Evolutionary conservation across 2,329 filamentous ascomycete genomes (phyloP).

Genomic region (Leptodontidium sp.): DNA sequence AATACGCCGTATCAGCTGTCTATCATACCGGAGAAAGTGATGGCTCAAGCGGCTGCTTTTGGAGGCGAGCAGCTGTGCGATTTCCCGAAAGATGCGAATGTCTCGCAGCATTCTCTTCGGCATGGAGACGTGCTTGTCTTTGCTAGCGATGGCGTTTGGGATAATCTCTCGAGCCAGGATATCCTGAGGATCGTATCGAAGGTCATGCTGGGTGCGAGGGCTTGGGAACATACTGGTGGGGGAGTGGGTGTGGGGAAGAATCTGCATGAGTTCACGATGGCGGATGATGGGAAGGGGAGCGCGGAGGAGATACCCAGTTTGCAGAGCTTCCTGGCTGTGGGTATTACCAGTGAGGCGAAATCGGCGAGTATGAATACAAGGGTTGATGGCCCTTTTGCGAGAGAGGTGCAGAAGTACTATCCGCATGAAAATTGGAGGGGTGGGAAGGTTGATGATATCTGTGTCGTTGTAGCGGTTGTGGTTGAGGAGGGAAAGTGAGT

Average conservation of each 20-base stretch:
- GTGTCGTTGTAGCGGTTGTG: slow-evolving; percentile 81
- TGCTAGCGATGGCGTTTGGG: slow-evolving; percentile 94
- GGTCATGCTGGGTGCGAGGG: slow-evolving; percentile 76
- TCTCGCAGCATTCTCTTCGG: slow-evolving; percentile 77
- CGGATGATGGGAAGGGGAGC: slow-evolving; percentile 52
- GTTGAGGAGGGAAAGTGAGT: slow-evolving; percentile 63
- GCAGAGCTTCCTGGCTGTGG: slow-evolving; percentile 80
- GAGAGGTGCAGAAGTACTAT: slow-evolving; percentile 88
- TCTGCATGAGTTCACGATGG: slow-evolving; percentile 61
- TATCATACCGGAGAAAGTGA: slow-evolving; percentile 81
- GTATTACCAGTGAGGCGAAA: slow-evolving; percentile 85
- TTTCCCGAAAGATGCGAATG: slow-evolving; percentile 82
- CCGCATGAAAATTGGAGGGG: slow-evolving; percentile 88
- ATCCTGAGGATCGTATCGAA: slow-evolving; percentile 81
- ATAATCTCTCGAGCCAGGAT: slow-evolving; percentile 93
- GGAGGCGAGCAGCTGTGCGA: slow-evolving; percentile 85
- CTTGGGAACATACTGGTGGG: slow-evolving; percentile 72
- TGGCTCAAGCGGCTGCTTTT: slow-evolving; percentile 82
- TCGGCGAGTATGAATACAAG: slow-evolving; percentile 81
- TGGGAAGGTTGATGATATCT: slow-evolving; percentile 96
- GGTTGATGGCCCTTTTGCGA: slow-evolving; percentile 91
- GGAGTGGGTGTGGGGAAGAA: slow-evolving; percentile 71
- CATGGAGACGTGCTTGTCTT: slow-evolving; percentile 95
- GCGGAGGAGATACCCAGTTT: slow-evolving; percentile 57
- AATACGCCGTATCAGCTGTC: slow-evolving; percentile 97